Base-by-base conservation (phyloP, 805 yeast genomes). In the Clavispora phyllophila region DNA sequence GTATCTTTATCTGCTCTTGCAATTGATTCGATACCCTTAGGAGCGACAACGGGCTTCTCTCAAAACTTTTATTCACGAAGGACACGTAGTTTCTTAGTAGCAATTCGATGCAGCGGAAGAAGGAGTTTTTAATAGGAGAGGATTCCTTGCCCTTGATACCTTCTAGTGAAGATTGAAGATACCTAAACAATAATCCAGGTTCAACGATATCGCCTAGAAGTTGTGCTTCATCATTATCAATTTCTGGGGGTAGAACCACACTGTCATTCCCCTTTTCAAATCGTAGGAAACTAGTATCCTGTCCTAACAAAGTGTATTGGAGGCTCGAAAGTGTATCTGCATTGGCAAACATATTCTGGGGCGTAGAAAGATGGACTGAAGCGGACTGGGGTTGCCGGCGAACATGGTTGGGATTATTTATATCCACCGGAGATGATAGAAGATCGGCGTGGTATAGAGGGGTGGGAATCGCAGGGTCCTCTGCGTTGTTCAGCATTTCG, bases 111-210 rank as follows among this genome's bases (percentile, higher is more conserved):
- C 72, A 71, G 14, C 82, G 67, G 5, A 74, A 46, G 35, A 83
- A 76, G 1, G 95, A 84, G 29, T 78, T 79, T 46, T 77, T 78
- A 13, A 84, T 70, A 8, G 85, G 82, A 3, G 84, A 75, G 19
- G 57, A 47, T 17, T 56, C 50, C 4, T 51, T 53, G 43, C 45
- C 62, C 51, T 49, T 61, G 13, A 48, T 58, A 34, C 53, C 39
- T 18, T 51, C 65, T 10, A 73, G 48, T 17, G 55, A 51, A 13
- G 40, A 43, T 4, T 58, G 60, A 27, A 87, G 60, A 34, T 66
- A 59, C 40, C 73, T 72, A 61, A 76, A 87, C 3, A 88, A 62
- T 26, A 89, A 61, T 0, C 87, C 91, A 1, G 88, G 84, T 58
- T 89, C 96, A 32, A 83, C 65, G 1, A 85, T 62, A 22, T 70